Percentiles rank a stretch among this genome's conserved stretches.
phyloP scores from a whole-genome alignment of 164 flowering plant species.

The Cinnamomum micranthum region DNA sequence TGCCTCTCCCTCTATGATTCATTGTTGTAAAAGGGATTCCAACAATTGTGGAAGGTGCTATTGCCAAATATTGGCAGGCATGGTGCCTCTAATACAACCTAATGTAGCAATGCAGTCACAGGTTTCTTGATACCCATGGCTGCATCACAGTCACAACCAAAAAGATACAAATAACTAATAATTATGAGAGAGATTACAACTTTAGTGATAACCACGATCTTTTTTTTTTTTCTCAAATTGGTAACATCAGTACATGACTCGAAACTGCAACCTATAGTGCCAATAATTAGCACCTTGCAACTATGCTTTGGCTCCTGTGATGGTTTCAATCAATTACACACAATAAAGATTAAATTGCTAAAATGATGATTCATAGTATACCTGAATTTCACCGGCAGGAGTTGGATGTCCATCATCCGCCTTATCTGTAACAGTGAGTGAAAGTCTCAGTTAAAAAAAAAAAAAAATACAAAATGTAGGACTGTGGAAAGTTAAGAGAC shows the following conservation, averaged over 20 bases:
- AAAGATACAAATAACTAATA: neutral
- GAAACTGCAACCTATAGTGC: too few relatives aligned
- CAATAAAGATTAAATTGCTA: neutral
- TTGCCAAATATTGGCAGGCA: too few relatives aligned
- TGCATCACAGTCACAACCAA: neutral
- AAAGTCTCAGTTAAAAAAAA: slow-evolving; percentile 8
- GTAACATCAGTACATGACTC: too few relatives aligned
- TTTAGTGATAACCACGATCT: neutral
- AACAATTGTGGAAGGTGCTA: too few relatives aligned
- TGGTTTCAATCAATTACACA: too few relatives aligned
- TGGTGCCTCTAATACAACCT: neutral
- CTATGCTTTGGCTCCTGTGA: too few relatives aligned
- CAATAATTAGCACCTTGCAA: too few relatives aligned
- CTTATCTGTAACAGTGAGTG: slow-evolving; percentile 32
- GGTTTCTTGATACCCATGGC: neutral
- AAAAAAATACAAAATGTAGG: neutral
- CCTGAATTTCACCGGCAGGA: slow-evolving; percentile 35
- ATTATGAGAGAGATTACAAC: neutral
- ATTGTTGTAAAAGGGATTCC: too few relatives aligned
- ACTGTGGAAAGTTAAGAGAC: neutral
- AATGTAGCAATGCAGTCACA: neutral
- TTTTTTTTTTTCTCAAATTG: too few relatives aligned
- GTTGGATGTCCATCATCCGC: slow-evolving; percentile 16
- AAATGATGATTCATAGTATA: slow-evolving; percentile 11
- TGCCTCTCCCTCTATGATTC: too few relatives aligned